Base-by-base conservation (phyloP, 352 stramenopile genomes). In the Pythium grandisporangium region DNA sequence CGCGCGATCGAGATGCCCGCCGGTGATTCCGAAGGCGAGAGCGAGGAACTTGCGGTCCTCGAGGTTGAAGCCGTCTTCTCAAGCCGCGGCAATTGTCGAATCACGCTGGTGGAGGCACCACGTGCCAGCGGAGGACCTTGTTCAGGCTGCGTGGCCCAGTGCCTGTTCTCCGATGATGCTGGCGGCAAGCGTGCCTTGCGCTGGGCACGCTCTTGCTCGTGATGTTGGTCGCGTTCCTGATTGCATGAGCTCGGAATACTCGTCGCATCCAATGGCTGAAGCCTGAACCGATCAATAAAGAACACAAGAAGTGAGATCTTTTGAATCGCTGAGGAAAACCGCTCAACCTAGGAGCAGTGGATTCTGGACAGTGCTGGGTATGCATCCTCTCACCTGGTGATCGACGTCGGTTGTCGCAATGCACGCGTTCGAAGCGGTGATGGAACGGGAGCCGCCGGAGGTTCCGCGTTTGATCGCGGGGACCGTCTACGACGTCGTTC, bases 251-350 rank as follows among this genome's bases (percentile, higher is more conserved):
- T 54, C 19, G 42, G 50, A 20, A 45, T 49, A n/a, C n/a, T n/a
- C n/a, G n/a, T n/a, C n/a, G n/a, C n/a, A n/a, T n/a, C n/a, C n/a
- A n/a, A n/a, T n/a, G n/a, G n/a, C n/a, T n/a, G n/a, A n/a, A n/a
- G n/a, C n/a, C n/a, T n/a, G n/a, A n/a, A n/a, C n/a, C n/a, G n/a
- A n/a, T n/a, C n/a, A n/a, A n/a, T n/a, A n/a, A n/a, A n/a, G n/a
- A n/a, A n/a, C n/a, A n/a, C n/a, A n/a, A n/a, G n/a, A n/a, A n/a
- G n/a, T n/a, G n/a, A n/a, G n/a, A n/a, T 60, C 25, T 53, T 62
- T 11, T 46, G 42, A 23, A 59, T 17, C 13, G 65, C 58, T 19
- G 79, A 51, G 2, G 63, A 41, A 16, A 71, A 70, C n/a, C 79
- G 42, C 19, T 39, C 27, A 14, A 14, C 14, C 27, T 8, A 32